Evolutionary conservation across 306 rosid genomes (phyloP).

Genomic region (Corylus americana): DNA sequence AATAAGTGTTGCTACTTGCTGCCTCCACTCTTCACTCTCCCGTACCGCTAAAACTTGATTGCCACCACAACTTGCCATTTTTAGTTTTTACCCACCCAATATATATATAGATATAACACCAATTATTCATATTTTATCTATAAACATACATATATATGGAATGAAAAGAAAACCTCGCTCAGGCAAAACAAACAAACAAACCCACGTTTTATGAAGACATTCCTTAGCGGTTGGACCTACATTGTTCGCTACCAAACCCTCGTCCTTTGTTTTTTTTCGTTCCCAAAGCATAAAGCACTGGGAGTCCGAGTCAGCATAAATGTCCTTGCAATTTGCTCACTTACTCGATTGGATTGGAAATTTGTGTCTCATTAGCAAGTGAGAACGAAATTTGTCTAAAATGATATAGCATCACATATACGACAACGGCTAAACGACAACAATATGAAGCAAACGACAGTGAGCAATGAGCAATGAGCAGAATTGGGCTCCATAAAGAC

Average conservation of each 20-base stretch:
- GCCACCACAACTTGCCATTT: neutral
- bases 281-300: slow-evolving; percentile 1
- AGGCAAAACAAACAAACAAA: neutral
- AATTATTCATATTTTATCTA: no score
- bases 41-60: neutral
- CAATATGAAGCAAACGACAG: neutral
- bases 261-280: neutral
- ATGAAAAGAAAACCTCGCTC: neutral
- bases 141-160: no score
- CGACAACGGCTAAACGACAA: neutral
- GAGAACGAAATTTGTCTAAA: neutral
- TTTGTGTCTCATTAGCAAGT: slow-evolving; percentile 3
- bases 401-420: neutral
- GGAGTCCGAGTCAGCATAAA: neutral
- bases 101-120: neutral
- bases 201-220: neutral
- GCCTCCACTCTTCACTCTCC: slow-evolving; percentile 2
- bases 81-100: no score
- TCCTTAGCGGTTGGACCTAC: neutral
- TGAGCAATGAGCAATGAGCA: neutral
- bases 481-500: slow-evolving; percentile 52
- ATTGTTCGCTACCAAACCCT: neutral
- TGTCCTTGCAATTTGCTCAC: neutral
- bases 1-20: slow-evolving; percentile 16
- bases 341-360: neutral